These are phyloP conservation scores for Inonotus obliquus DNA, from an alignment of 1,284 basidiomycete genomes.

Conservation along the genomic window DNA sequence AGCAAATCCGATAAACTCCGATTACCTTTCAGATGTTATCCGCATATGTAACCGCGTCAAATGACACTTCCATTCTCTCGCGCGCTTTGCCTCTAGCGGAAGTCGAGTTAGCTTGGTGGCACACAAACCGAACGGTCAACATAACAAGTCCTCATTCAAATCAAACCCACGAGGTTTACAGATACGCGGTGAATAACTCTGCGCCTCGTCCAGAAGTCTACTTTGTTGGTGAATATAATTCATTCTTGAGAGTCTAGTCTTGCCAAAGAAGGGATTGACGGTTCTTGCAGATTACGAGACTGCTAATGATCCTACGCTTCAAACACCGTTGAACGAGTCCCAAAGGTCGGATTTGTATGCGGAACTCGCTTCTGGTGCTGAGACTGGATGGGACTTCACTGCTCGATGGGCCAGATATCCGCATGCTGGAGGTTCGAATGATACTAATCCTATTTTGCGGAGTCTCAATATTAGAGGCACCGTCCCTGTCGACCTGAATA, in stretches of 20 bases:
- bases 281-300: slow-evolving; percentile 68
- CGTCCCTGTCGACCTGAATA: slow-evolving; percentile 79
- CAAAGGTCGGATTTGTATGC: slow-evolving; percentile 71
- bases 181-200: slow-evolving; percentile 74
- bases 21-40: slow-evolving; percentile 53
- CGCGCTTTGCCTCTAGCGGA: slow-evolving; percentile 63
- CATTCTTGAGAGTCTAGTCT: not conserved
- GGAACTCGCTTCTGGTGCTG: slow-evolving; percentile 86
- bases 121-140: slow-evolving; percentile 64
- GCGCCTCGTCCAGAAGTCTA: slow-evolving; percentile 90
- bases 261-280: not conserved
- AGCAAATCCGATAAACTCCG: slow-evolving; percentile 6
- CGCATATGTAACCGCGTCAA: slow-evolving; percentile 53
- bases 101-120: slow-evolving; percentile 84
- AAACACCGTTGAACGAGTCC: slow-evolving; percentile 53
- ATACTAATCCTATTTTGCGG: slow-evolving; percentile 53
- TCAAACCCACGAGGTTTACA: slow-evolving; percentile 60
- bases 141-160: slow-evolving; percentile 75
- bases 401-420: slow-evolving; percentile 47
- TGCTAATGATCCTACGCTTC: slow-evolving; percentile 55
- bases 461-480: slow-evolving; percentile 68
- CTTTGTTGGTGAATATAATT: slow-evolving; percentile 38
- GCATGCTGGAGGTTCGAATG: slow-evolving; percentile 33
- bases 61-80: slow-evolving; percentile 58
- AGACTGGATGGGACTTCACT: slow-evolving; percentile 62